phyloP scores from a whole-genome alignment of 768 basidiomycete species.

The Neoboletus magnificus region DNA sequence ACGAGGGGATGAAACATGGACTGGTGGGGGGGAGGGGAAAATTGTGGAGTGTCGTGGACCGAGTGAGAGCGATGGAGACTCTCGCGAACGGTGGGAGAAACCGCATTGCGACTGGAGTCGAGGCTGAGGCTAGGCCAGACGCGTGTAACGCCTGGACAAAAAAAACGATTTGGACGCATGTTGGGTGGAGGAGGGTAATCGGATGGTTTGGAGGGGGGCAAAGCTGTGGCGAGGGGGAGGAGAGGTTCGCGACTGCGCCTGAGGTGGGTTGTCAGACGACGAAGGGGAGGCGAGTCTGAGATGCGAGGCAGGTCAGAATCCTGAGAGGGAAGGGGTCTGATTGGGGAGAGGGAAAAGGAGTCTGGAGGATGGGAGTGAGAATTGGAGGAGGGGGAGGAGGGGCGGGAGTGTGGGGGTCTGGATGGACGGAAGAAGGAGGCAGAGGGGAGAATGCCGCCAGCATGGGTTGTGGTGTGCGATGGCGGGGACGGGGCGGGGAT shows the following conservation, averaged over 20 bases:
- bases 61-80: constrained; percentile 10
- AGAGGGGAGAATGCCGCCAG: constrained; percentile 72
- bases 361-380: constrained; percentile 28
- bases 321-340: constrained; percentile 36
- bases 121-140: constrained; percentile 52
- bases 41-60: constrained; percentile 5
- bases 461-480: constrained; percentile 66
- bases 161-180: constrained; percentile 1
- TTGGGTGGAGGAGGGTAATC: not conserved
- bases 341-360: constrained; percentile 39
- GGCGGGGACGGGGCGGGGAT: constrained; percentile 23
- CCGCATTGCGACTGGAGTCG: constrained; percentile 42
- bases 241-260: constrained; percentile 75
- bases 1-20: constrained; percentile 22
- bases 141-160: constrained; percentile 50
- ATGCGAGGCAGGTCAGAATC: constrained; percentile 40
- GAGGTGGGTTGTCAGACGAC: constrained; percentile 35
- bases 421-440: constrained; percentile 77
- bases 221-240: constrained; percentile 43
- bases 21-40: constrained; percentile 7
- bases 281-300: constrained; percentile 24
- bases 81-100: constrained; percentile 1
- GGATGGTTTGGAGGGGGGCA: not conserved
- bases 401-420: constrained; percentile 51
- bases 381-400: constrained; percentile 34